These are phyloP conservation scores for Mycena pura DNA, from an alignment of 768 basidiomycete species.

Conservation along the genomic window DNA sequence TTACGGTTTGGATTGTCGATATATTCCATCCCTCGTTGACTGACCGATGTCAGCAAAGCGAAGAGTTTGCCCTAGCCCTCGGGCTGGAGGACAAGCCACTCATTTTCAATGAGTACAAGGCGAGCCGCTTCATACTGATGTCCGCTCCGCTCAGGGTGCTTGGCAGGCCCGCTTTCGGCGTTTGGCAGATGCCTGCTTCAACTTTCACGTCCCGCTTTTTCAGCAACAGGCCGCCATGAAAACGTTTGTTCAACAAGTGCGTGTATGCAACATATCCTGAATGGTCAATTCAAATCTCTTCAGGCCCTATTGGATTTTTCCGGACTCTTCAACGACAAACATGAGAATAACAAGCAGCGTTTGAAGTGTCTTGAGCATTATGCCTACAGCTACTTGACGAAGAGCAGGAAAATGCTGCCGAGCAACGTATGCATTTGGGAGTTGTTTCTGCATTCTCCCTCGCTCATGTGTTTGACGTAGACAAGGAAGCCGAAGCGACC, in stretches of 20 bases:
- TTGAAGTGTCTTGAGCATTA: not conserved
- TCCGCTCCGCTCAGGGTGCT: too few species aligned
- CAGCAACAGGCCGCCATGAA: constrained; percentile 6
- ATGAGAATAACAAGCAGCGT: constrained; percentile 6
- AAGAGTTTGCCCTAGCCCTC: constrained; percentile 1
- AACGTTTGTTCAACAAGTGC: not conserved
- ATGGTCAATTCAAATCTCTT: too few species aligned
- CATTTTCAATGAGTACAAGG: not conserved
- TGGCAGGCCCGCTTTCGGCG: too few species aligned
- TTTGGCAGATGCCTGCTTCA: not conserved
- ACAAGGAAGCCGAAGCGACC: not conserved
- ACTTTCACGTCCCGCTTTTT: not conserved
- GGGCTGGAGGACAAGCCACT: not conserved
- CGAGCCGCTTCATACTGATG: too few species aligned
- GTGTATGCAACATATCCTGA: not conserved
- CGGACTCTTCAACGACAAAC: not conserved
- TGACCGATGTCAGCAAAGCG: not conserved
- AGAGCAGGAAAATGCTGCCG: constrained; percentile 10
- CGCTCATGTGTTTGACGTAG: not conserved
- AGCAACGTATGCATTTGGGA: not conserved
- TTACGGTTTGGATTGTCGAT: not conserved
- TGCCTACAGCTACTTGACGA: constrained; percentile 2
- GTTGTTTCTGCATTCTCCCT: not conserved
- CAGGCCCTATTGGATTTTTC: not conserved
- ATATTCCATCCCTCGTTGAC: not conserved